Base-by-base conservation (phyloP, 1,284 basidiomycete species). In the Ceratobasidium sp. region DNA sequence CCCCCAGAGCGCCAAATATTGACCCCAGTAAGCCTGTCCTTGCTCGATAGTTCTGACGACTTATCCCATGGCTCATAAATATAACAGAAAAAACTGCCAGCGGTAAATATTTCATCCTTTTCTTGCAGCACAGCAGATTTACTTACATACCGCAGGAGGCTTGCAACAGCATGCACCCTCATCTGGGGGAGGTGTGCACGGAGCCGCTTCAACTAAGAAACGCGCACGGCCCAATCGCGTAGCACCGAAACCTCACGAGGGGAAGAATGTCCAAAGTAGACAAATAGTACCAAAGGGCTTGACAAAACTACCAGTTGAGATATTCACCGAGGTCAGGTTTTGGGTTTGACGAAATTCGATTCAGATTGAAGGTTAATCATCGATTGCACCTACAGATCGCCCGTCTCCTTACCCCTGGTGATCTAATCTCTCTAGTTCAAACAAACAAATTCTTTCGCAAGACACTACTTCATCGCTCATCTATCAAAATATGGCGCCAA, bases 371-470 rank as follows among this genome's bases (percentile, higher is more conserved):
- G 50, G 6, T 52, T 52, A 13, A 20, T 13, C 15, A 6, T n/a
- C 6, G 6, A n/a, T 61, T 33, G 38, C 23, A 28, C 23, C 2
- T 20, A 52, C 59, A 71, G 68, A 71, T 71, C 38, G 54, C 68
- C 17, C 15, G 38, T 23, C 42, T 44, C 33, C 17, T 71, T 17
- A 59, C 15, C 23, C 68, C 68, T 17, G 68, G 68, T 20, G 68
- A 71, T n/a, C 23, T 71, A 40, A 59, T 71, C 17, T 15, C 54
- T 9, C 56, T 71, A 20, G n/a, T 28, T 12, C 54, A 54, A 48
- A 40, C 52, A 12, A 59, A n/a, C 68, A 71, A 71, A 17, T n/a
- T 46, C 23, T 71, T 71, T 15, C 68, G 68, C 9, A 46, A 17
- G 1, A 46, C 44, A 7, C 17, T 71, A 10, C 52, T 71, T 6